Evolutionary conservation across 768 basidiomycete genomes (phyloP), one percentile per base, ranked within the genome.

Genomic region (Rhodotorula taiwanensis): DNA sequence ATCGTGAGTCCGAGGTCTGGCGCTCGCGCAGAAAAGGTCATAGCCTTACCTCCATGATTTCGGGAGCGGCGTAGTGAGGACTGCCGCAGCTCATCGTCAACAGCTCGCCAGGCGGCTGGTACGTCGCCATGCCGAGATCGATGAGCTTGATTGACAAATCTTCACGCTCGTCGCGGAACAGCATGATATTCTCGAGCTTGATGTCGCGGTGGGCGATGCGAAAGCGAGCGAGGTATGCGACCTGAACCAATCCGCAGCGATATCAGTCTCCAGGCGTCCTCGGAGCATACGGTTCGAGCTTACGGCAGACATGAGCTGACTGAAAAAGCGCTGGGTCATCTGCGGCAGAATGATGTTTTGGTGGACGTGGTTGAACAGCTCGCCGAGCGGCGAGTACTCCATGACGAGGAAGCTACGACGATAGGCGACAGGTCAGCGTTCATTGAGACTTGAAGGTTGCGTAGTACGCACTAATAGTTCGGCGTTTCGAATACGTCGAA

Each of bases 401-500:
- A 94, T 84, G 71, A 98, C 86, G 64, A 98, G 84, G 69, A 78
- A 79, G 30, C 79, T 80, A 63, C 62, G 28, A 36, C 34, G 41
- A 39, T 39, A 9, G 36, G 36, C 36, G 16, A 10, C 36, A 39
- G 16, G 36, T 16, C 36, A 39, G 36, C 36, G 41, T 41, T 41
- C 41, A 20, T 41, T 41, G 11, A n/a, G n/a, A n/a, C n/a, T n/a
- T n/a, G 5, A 20, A n/a, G 18, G 56, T 51, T 55, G 21, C 15
- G 30, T 28, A 18, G 4, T 6, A 75, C 78, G 75, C 84, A 95
- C 69, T 94, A 82, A 62, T 93, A 85, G 36, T 83, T 82, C 7
- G 86, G 86, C 0, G 91, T 92, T 77, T 98, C 92, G 90, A 89
- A 97, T 66, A 98, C 92, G 74, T 98, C 93, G 78, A 91, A 93